Base-by-base conservation (phyloP, 257 asterid species). In the Salvia rosmarinus region DNA sequence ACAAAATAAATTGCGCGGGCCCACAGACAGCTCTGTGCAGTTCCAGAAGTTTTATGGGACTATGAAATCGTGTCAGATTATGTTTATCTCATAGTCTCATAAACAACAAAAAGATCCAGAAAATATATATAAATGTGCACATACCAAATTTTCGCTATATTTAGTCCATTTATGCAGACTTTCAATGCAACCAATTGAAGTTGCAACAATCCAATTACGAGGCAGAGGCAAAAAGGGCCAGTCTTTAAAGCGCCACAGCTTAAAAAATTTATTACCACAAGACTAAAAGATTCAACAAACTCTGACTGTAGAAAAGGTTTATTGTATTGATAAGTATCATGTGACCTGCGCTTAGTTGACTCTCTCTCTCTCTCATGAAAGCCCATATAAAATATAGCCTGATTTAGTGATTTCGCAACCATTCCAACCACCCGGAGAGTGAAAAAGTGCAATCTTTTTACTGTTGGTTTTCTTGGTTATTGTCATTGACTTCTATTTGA, bases 341-440 rank as follows among this genome's bases (percentile, higher is more conserved):
- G 95, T 89, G 91, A 87, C 73, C 69, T 80, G 11, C 71, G 67
- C 82, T 44, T 72, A 47, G 57, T 71, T 72, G 71, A 72, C 76
- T 5, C 47, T 23, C 63, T 67, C 76, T 67, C 80, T 21, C 62
- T 19, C 37, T 7, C 79, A 25, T 49, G 59, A 58, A 64, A 37
- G 28, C 72, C 80, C 81, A 67, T 78, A 66, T 75, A 72, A 69
- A 71, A 67, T 20, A 68, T 54, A 17, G 46, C 67, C 68, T 55
- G 79, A 39, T 75, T 74, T 70, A n/a, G n/a, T n/a, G n/a, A n/a
- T n/a, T n/a, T n/a, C 63, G 76, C 80, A 79, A 81, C 88, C 83
- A 78, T 50, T 77, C 71, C 80, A 79, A 72, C 83, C 68, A 77
- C 77, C 79, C 47, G 72, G 52, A 46, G 13, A 67, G 59, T 70